Evolutionary conservation across 2,329 filamentous ascomycete genomes (phyloP), one percentile per base, ranked within the genome.

Genomic region (Beauveria asiatica): DNA sequence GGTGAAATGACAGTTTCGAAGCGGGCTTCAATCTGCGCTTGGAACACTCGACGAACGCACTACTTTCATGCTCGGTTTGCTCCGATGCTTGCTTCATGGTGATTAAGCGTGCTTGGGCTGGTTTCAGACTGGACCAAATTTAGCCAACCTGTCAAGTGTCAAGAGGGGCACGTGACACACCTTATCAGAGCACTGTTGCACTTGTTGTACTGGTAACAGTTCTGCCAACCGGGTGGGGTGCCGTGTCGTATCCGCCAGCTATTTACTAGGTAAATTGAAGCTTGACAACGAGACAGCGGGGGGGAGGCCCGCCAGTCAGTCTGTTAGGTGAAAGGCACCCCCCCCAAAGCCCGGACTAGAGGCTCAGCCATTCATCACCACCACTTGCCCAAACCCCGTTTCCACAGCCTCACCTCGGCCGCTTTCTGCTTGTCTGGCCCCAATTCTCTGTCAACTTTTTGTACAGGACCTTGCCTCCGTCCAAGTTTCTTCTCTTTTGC

Each of bases 391-490:
- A 53, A 50, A 62, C 63, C 64, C 62, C 54, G 64, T 65, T 61
- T 66, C 63, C 62, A 66, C 57, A 62, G 62, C 60, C 59, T 60
- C 66, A 48, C 61, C 60, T 63, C 57, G 51, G 54, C 53, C 51
- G 44, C 42, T 57, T 53, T 46, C 39, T 44, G 19, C 39, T 37
- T 30, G 30, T 57, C 54, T 57, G 27, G 54, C 54, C 54, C 44
- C 54, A 48, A 57, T 57, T 57, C 54, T 57, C 33, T 21, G 45
- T 37, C 33, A 21, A 21, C 21, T 30, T 50, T 54, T 41, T n/a
- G 21, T 50, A 3, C 33, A 17, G 45, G 48, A n/a, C 13, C 19
- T 21, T 39, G 27, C 19, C 19, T 25, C 54, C 7, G 16, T 25
- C 19, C 2, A 23, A 19, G 11, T 16, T 37, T 16, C 33, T 17